A percentile compares a stretch with the other conserved stretches of the same genome.
Conservation (phyloP, 2,329 filamentous ascomycete species). For the Sporothrix dimorphospora region DNA sequence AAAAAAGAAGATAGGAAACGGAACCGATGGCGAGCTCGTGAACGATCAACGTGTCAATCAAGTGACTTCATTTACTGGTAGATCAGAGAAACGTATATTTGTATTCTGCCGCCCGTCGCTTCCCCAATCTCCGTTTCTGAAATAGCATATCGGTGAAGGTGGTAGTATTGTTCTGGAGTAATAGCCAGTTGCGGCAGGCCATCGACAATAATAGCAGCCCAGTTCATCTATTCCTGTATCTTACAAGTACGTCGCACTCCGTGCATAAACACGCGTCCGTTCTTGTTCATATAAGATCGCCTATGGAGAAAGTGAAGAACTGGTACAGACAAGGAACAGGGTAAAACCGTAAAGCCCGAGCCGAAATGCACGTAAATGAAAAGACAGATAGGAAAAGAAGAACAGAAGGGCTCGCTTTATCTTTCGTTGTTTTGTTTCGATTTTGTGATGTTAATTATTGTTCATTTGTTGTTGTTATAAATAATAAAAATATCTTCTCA, state of each 20-base stretch:
- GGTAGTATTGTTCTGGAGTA: neutral
- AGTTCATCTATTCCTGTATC: too few species aligned
- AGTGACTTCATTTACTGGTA: conserved; percentile 1
- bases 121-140: neutral
- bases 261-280: neutral
- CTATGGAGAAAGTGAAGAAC: neutral
- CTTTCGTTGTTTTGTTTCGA: neutral
- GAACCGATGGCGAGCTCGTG: neutral
- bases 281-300: conserved; percentile 9
- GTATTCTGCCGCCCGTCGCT: neutral
- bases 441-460: neutral
- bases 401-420: neutral
- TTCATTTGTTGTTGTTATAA: neutral
- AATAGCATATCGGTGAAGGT: neutral
- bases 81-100: neutral
- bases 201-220: neutral
- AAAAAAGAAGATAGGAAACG: neutral
- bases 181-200: neutral
- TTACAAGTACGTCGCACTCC: neutral
- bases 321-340: neutral
- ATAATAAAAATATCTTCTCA: neutral
- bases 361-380: neutral
- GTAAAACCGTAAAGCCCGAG: conserved; percentile 12
- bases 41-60: neutral
- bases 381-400: too few species aligned